phyloP scores from a whole-genome alignment of 495 filamentous ascomycete genomes.

The Hyaloscypha bicolor region DNA sequence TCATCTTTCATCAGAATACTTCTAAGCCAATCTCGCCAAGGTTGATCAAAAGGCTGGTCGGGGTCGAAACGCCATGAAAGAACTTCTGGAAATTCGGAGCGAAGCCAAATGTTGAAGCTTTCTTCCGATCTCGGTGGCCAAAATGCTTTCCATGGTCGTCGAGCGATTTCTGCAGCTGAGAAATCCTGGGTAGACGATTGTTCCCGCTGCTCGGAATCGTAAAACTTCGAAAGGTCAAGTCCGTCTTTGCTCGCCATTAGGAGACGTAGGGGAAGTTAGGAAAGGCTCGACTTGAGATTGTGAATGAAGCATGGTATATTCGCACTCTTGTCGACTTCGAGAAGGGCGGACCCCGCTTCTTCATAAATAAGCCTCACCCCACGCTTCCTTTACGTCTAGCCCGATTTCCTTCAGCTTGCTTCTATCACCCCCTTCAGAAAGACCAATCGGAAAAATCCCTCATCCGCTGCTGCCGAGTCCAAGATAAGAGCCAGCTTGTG shows the following conservation, averaged over 20 bases:
- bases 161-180: not conserved
- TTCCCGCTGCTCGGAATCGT: not conserved
- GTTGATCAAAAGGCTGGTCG: not conserved
- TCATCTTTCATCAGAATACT: not conserved
- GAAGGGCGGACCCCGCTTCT: too few species aligned
- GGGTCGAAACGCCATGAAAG: conserved; percentile 1
- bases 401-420: too few species aligned
- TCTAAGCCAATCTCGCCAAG: not conserved
- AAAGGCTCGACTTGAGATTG: too few species aligned
- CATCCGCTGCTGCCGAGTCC: too few species aligned
- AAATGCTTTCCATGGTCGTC: conserved; percentile 1
- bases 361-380: too few species aligned
- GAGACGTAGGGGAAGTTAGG: not conserved
- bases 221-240: not conserved
- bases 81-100: not conserved
- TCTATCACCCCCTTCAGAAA: too few species aligned
- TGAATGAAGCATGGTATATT: too few species aligned
- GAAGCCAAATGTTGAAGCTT: not conserved
- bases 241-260: not conserved
- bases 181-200: not conserved
- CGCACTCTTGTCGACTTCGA: too few species aligned
- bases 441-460: too few species aligned
- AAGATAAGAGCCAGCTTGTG: too few species aligned
- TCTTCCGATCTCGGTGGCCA: conserved; percentile 1
- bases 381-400: too few species aligned